These are phyloP conservation scores for Cenchrus fungigraminus DNA, from an alignment of 176 grass and related monocot genomes.

Conservation along the genomic window DNA sequence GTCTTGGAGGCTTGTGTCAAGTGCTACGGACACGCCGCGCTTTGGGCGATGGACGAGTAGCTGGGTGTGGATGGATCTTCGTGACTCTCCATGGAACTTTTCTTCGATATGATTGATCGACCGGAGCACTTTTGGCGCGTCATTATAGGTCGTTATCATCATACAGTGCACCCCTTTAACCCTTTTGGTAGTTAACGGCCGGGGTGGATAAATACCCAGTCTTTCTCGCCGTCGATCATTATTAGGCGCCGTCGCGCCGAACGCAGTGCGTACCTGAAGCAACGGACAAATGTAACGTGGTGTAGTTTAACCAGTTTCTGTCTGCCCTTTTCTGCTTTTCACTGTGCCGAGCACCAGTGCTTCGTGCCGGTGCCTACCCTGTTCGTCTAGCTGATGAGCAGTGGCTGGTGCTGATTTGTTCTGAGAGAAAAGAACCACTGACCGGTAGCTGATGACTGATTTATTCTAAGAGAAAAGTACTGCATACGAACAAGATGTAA, in stretches of 20 bases:
- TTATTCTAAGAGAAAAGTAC: no score
- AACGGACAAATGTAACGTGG: background rate
- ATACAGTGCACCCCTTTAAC: no score
- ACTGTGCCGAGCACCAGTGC: background rate
- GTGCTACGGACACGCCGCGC: background rate
- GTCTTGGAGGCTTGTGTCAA: constrained; percentile 13
- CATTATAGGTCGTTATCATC: background rate
- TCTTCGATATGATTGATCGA: background rate
- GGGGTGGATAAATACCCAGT: background rate
- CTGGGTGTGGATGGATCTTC: background rate
- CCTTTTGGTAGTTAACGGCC: constrained; percentile 12
- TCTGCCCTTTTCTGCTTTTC: background rate
- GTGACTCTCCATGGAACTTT: constrained; percentile 8
- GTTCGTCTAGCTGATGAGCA: no score
- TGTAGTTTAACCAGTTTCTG: no score
- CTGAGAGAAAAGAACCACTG: no score
- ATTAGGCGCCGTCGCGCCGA: background rate
- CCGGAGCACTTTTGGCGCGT: constrained; percentile 37
- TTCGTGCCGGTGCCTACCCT: background rate
- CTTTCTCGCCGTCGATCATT: background rate
- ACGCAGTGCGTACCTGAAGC: background rate
- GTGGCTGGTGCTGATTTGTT: no score
- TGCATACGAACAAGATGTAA: no score
- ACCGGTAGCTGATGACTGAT: no score
- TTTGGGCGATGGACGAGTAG: constrained; percentile 9